Base-by-base conservation (phyloP, 257 asterid species). In the Primulina huaijiensis region DNA sequence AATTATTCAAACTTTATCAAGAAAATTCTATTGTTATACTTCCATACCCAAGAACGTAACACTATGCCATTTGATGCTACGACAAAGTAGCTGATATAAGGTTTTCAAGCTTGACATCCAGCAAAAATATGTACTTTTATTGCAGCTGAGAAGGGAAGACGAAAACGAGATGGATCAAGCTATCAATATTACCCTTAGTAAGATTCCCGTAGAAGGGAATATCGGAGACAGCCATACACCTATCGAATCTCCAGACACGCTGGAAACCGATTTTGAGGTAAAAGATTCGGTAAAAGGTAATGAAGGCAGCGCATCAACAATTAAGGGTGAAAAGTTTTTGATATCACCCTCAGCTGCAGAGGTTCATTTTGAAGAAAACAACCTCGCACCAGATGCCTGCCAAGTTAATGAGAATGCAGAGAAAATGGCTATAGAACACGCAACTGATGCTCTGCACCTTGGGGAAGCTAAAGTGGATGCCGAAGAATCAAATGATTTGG, bases 81-180 rank as follows among this genome's bases (percentile, higher is more conserved):
- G 1, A 23, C 25, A 23, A 23, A 23, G 25, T 23, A 23, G 25
- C 25, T 23, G 25, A 23, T 23, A 23, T 23, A 23, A 23, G 25
- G 25, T 23, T 23, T 23, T 23, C 25, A 23, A 23, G 25, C 25
- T 23, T 23, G 25, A 23, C 25, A 71, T 37, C 43, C 17, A 60
- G 31, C 14, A 23, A 31, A 19, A 71, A 38, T 52, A 58, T 56
- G 50, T 8, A 63, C 35, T 72, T 53, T 25, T 35, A 62, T 58
- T 68, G 58, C 83, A 83, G 62, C 84, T 80, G 88, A 72, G 61
- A 74, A 74, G 17, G 69, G 84, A 72, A 69, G 80, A 67, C 43
- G 76, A 53, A 58, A 34, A 53, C 20, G 11, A 38, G 50, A 72
- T 69, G 60, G 73, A 75, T 46, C 75, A 76, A 62, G 69, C 67